phyloP scores from a whole-genome alignment of 495 filamentous ascomycete species.

The Filosporella fistucella region DNA sequence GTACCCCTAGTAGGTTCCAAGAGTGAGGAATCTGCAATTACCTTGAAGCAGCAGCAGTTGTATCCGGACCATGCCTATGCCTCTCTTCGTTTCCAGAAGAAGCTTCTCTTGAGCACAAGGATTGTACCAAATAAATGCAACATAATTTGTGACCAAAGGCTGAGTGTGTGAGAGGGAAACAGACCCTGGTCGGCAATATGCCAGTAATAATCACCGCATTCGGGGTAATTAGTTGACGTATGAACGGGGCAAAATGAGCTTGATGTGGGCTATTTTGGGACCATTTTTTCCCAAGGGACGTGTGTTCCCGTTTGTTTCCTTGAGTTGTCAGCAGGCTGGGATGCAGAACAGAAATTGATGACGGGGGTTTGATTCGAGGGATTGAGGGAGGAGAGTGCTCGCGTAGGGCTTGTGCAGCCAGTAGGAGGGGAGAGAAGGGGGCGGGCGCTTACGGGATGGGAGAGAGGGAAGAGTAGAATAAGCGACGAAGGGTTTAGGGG shows the following conservation, averaged over 20 bases:
- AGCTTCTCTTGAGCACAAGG: too few species aligned
- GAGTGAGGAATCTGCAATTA: background rate
- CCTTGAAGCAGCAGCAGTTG: background rate
- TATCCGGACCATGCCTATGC: background rate
- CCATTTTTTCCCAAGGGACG: too few species aligned
- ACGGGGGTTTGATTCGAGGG: background rate
- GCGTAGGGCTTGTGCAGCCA: conserved; percentile 15
- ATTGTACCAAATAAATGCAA: too few species aligned
- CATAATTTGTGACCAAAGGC: too few species aligned
- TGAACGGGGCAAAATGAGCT: conserved; percentile 14
- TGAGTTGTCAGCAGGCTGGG: background rate
- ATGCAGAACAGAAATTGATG: background rate
- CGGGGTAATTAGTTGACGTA: conserved; percentile 10
- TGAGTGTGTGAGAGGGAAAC: too few species aligned
- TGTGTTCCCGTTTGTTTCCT: background rate
- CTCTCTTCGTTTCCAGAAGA: too few species aligned
- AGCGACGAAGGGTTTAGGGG: background rate
- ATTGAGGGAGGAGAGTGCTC: background rate
- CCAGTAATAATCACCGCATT: conserved; percentile 9
- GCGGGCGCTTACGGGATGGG: conserved; percentile 5
- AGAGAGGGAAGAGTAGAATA: background rate
- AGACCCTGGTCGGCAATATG: too few species aligned
- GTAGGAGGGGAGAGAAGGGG: background rate
- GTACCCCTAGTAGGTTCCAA: background rate
- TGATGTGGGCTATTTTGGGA: conserved; percentile 24